Conservation (phyloP, 2,329 filamentous ascomycete species). For the Colletotrichum sojae region DNA sequence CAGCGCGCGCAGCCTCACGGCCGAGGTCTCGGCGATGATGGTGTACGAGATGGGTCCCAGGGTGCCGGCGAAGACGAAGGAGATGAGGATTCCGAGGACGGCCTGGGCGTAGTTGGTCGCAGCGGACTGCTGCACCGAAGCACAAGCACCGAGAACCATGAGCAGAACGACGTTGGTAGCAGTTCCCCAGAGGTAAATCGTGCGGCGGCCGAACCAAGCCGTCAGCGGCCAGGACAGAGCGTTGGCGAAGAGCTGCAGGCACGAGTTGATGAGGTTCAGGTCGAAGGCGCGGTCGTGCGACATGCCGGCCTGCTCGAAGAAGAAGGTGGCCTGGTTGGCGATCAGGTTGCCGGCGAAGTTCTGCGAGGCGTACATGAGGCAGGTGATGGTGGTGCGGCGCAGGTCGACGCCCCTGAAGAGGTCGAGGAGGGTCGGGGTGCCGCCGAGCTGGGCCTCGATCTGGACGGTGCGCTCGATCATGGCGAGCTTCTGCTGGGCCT, state of each 20-base stretch:
- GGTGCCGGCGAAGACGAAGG: slow-evolving; percentile 54
- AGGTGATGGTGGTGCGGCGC: slow-evolving; percentile 69
- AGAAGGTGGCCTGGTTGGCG: slow-evolving; percentile 73
- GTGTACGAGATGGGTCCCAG: slow-evolving; percentile 55
- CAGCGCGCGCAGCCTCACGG: slow-evolving; percentile 54
- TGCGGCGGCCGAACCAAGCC: slow-evolving; percentile 55
- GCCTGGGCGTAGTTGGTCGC: slow-evolving; percentile 56
- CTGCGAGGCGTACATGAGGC: slow-evolving; percentile 70
- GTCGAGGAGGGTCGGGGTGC: slow-evolving; percentile 62
- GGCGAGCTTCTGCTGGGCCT: slow-evolving; percentile 61
- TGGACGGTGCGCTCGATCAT: slow-evolving; percentile 72
- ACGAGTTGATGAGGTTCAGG: slow-evolving; percentile 48
- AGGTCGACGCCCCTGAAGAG: slow-evolving; percentile 68
- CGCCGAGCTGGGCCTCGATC: slow-evolving; percentile 60
- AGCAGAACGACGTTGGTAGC: slow-evolving; percentile 51
- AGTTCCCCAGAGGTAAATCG: slow-evolving; percentile 56
- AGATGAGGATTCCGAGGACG: slow-evolving; percentile 54
- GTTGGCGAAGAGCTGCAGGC: slow-evolving; percentile 52
- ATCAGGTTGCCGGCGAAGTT: slow-evolving; percentile 74
- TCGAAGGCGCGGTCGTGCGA: slow-evolving; percentile 43
- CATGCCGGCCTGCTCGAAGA: slow-evolving; percentile 60
- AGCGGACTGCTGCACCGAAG: slow-evolving; percentile 49
- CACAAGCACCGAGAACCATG: slow-evolving; percentile 53
- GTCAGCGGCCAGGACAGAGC: slow-evolving; percentile 51
- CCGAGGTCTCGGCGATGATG: slow-evolving; percentile 55